Percentiles rank a stretch among this genome's conserved stretches.
phyloP scores from a whole-genome alignment of 208 protist genomes.

The Eutreptiella sp. region DNA sequence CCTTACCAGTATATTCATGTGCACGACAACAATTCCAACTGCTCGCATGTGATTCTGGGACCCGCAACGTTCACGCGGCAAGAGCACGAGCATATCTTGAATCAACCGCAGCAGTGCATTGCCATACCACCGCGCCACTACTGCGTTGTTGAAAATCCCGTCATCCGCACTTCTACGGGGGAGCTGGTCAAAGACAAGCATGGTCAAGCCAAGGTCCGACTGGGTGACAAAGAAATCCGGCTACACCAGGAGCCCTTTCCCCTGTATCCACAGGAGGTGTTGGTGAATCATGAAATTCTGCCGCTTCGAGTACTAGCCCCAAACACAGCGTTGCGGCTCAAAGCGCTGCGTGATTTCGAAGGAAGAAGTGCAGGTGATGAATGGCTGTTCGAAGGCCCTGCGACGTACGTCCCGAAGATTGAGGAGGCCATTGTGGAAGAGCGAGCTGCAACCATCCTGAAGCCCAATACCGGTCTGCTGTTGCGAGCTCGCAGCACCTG shows the following conservation, averaged over 20 bases:
- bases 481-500: conserved; percentile 32
- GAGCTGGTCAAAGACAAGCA: conserved; percentile 42
- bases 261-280: conserved; percentile 74
- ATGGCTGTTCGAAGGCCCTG: conserved; percentile 50
- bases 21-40: conserved; percentile 66
- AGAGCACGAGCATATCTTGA: conserved; percentile 43
- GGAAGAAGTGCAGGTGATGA: conserved; percentile 44
- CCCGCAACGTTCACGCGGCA: conserved; percentile 39
- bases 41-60: conserved; percentile 63
- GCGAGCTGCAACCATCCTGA: conserved; percentile 36
- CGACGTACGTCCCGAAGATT: conserved; percentile 44
- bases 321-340: conserved; percentile 68
- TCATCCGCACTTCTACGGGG: conserved; percentile 28
- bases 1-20: conserved; percentile 72
- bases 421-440: conserved; percentile 42
- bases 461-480: conserved; percentile 41
- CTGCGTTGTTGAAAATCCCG: conserved; percentile 53
- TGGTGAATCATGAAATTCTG: conserved; percentile 36
- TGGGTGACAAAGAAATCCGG: conserved; percentile 74
- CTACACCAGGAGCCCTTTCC: conserved; percentile 68
- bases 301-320: conserved; percentile 54
- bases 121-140: conserved; percentile 51
- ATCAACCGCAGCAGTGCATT: conserved; percentile 46
- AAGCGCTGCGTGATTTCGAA: conserved; percentile 62
- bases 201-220: conserved; percentile 63